Percentiles rank a stretch among this genome's conserved stretches.
Evolutionary conservation across 129 eudicot genomes (phyloP).

Genomic region (Dittrichia graveolens): DNA sequence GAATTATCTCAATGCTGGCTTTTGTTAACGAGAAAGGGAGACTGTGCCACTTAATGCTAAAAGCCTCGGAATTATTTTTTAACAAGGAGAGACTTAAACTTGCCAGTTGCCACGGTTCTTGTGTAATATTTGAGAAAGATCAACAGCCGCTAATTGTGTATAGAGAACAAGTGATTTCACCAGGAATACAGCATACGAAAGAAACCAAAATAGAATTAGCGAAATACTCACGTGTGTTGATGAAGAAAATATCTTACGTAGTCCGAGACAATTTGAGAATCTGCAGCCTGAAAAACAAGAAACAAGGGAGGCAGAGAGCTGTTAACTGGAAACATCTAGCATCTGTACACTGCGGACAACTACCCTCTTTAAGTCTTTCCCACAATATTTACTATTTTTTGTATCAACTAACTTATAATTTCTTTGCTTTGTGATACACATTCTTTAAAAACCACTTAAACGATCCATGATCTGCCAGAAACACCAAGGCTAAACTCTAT

Average conservation of each 20-base stretch:
- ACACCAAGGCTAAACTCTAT: background rate
- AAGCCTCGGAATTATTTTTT: too few relatives aligned
- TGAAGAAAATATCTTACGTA: slow-evolving; percentile 88
- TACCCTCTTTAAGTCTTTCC: background rate
- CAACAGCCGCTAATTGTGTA: background rate
- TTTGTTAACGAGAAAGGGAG: too few relatives aligned
- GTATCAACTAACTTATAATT: background rate
- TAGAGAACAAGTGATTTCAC: background rate
- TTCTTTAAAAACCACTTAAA: background rate
- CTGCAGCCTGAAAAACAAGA: slow-evolving; percentile 75
- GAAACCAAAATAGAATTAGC: background rate
- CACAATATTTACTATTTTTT: background rate
- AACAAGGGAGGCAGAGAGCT: background rate
- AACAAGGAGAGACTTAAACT: background rate
- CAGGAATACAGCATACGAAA: background rate
- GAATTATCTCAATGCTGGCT: too few relatives aligned
- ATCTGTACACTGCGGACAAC: background rate
- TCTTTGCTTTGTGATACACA: background rate
- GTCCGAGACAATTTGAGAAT: slow-evolving; percentile 84
- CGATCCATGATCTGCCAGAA: background rate
- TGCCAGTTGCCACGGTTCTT: background rate
- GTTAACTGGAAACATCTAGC: slow-evolving; percentile 15
- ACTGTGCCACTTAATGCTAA: too few relatives aligned
- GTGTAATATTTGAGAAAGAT: background rate
- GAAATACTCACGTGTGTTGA: slow-evolving; percentile 86